phyloP scores from a whole-genome alignment of 495 filamentous ascomycete species.

The Articulospora tetracladia region DNA sequence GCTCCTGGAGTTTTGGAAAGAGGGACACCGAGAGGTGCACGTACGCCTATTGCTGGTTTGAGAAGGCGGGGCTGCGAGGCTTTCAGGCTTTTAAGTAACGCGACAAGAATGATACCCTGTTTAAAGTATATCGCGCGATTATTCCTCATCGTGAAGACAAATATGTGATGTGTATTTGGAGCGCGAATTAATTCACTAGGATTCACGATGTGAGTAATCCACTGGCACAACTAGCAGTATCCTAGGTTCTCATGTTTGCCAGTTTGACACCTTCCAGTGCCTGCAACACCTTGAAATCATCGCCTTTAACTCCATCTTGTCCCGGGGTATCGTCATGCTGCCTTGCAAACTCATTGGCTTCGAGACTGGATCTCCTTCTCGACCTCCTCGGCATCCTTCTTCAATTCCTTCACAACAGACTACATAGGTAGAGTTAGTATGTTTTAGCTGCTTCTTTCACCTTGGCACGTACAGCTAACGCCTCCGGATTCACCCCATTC shows the following conservation, averaged over 20 bases:
- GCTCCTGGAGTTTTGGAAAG: neutral
- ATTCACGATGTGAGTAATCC: no score
- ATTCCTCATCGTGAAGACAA: no score
- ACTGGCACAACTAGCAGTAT: no score
- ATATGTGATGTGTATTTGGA: no score
- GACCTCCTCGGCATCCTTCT: conserved; percentile 53
- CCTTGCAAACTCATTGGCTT: conserved; percentile 10
- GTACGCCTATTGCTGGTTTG: neutral
- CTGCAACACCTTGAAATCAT: neutral
- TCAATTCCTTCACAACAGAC: conserved; percentile 70
- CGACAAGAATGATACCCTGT: neutral
- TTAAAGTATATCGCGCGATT: no score
- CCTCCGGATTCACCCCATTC: conserved; percentile 95
- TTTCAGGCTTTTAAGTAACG: neutral
- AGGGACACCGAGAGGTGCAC: neutral
- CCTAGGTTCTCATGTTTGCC: neutral
- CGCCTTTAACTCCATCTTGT: neutral
- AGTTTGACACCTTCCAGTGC: neutral
- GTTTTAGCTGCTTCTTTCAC: neutral
- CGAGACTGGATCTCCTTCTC: conserved; percentile 24
- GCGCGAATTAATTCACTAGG: no score
- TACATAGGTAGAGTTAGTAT: conserved; percentile 28
- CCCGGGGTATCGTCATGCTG: neutral
- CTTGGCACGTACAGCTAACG: conserved; percentile 68
- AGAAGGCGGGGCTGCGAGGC: no score